Conservation (phyloP, 1,139 yeast genomes). For the Geotrichum australiense region DNA sequence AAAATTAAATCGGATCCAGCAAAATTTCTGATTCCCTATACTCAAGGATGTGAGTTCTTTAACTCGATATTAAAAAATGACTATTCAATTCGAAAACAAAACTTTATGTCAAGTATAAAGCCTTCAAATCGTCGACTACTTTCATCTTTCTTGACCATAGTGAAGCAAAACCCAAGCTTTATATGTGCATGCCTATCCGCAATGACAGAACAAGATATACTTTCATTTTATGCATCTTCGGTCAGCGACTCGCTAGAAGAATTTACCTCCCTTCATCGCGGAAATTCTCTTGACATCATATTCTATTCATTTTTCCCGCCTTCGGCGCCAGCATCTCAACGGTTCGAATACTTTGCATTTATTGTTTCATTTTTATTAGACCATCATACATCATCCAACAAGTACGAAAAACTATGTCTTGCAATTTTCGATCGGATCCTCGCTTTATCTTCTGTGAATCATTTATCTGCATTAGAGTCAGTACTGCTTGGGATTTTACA, state of each 20-base stretch:
- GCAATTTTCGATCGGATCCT: constrained; percentile 20
- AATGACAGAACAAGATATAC: constrained; percentile 26
- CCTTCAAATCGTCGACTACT: constrained; percentile 28
- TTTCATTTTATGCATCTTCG: constrained; percentile 21
- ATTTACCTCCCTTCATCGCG: constrained; percentile 26
- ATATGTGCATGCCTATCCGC: constrained; percentile 30
- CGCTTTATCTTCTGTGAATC: constrained; percentile 22
- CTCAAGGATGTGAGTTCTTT: constrained; percentile 25
- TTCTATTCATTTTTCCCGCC: constrained; percentile 31
- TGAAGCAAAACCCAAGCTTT: constrained; percentile 34
- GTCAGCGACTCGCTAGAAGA: constrained; percentile 26
- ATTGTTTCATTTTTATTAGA: constrained; percentile 25
- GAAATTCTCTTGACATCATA: constrained; percentile 30
- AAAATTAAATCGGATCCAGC: constrained; percentile 21
- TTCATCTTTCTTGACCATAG: constrained; percentile 31
- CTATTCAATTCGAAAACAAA: constrained; percentile 19
- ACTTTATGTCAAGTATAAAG: constrained; percentile 22
- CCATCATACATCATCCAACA: constrained; percentile 19
- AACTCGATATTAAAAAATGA: constrained; percentile 23
- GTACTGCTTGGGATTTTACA: constrained; percentile 25
- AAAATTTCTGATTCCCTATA: constrained; percentile 25
- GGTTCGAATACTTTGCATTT: constrained; percentile 31
- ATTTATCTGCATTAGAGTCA: constrained; percentile 23
- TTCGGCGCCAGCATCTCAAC: constrained; percentile 22
- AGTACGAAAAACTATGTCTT: constrained; percentile 24